These are phyloP conservation scores for Solidago caesia DNA, from an alignment of 129 eudicot genomes.

Conservation along the genomic window DNA sequence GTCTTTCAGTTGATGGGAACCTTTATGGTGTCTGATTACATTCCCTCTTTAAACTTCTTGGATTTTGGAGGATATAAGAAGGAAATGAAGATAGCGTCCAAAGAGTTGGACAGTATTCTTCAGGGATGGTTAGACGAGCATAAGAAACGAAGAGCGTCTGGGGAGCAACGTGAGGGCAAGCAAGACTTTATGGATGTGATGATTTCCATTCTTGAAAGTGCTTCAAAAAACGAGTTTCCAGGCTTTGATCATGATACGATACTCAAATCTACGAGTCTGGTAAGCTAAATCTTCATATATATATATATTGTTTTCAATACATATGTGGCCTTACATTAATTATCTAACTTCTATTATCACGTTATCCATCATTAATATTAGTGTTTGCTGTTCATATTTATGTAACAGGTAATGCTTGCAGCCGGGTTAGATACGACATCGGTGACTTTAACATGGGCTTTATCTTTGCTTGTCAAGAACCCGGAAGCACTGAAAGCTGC, in stretches of 20 bases:
- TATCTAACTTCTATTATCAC: too few species aligned
- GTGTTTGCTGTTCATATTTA: too few species aligned
- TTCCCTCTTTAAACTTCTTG: not conserved
- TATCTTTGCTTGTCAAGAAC: not conserved
- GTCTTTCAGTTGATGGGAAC: not conserved
- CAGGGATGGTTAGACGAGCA: constrained; percentile 1
- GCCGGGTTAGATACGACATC: not conserved
- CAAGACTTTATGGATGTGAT: not conserved
- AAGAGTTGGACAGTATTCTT: not conserved
- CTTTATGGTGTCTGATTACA: not conserved
- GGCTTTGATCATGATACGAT: not conserved
- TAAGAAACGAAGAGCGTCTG: not conserved
- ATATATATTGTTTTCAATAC: too few species aligned
- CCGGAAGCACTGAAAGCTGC: not conserved
- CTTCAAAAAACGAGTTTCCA: not conserved
- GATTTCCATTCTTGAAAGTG: not conserved
- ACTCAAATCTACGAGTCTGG: not conserved
- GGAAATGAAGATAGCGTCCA: not conserved
- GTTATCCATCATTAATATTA: too few species aligned
- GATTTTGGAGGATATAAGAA: not conserved
- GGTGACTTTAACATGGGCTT: not conserved
- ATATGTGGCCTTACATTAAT: too few species aligned
- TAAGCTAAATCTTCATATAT: too few species aligned
- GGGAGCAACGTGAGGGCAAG: not conserved
- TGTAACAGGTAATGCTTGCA: too few species aligned